phyloP scores from a whole-genome alignment of 2,329 filamentous ascomycete species.

The Xylariaceae sp. region DNA sequence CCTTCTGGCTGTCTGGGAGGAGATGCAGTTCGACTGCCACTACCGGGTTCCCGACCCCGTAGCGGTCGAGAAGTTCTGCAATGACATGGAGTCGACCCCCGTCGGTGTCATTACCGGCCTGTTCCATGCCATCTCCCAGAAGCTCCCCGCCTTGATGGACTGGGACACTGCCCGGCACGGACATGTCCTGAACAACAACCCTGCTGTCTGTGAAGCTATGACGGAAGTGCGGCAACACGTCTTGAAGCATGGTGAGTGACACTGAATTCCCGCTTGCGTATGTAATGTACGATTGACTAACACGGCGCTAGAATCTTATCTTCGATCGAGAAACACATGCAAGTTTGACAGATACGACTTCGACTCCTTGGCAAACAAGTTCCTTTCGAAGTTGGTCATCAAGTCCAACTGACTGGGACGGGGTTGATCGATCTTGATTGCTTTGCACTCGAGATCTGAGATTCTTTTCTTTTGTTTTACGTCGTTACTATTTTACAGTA shows the following conservation, averaged over 20 bases:
- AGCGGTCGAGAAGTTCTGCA: slow-evolving; percentile 89
- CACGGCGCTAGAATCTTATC: slow-evolving; percentile 67
- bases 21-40: slow-evolving; percentile 98
- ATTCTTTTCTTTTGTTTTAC: slow-evolving; percentile 28
- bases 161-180: slow-evolving; percentile 93
- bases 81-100: slow-evolving; percentile 92
- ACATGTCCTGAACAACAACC: slow-evolving; percentile 83
- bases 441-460: slow-evolving; percentile 10
- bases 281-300: slow-evolving; percentile 37
- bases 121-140: slow-evolving; percentile 97
- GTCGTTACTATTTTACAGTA: slow-evolving; percentile 31
- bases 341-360: slow-evolving; percentile 91
- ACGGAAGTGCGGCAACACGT: slow-evolving; percentile 92
- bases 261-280: neutral
- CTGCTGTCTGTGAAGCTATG: slow-evolving; percentile 90
- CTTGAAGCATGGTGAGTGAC: slow-evolving; percentile 77
- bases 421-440: slow-evolving; percentile 7
- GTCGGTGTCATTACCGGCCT: slow-evolving; percentile 94
- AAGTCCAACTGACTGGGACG: slow-evolving; percentile 69
- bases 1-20: slow-evolving; percentile 90
- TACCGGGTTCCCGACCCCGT: slow-evolving; percentile 83
- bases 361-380: slow-evolving; percentile 94
- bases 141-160: slow-evolving; percentile 84
- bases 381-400: slow-evolving; percentile 92
- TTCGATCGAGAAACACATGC: slow-evolving; percentile 70